Conservation (phyloP, 2,329 filamentous ascomycete genomes). For the Trichoderma arundinaceum region DNA sequence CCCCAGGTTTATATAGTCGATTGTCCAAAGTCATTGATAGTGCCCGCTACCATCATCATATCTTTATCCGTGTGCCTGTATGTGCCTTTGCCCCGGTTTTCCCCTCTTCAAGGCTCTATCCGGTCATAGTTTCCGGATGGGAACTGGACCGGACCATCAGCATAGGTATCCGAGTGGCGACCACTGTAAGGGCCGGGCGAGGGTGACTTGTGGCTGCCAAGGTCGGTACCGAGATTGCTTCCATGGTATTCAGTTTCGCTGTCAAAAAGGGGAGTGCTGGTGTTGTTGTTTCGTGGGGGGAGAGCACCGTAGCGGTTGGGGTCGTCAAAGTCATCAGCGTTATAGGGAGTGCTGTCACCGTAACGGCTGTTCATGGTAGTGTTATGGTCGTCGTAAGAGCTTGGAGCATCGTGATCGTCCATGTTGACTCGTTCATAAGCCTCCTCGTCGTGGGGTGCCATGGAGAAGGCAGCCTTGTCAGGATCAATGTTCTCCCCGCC, state of each 20-base stretch:
- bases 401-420: slow-evolving; percentile 57
- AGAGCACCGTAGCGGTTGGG: slow-evolving; percentile 49
- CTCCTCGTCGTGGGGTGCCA: slow-evolving; percentile 69
- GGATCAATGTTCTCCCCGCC: slow-evolving; percentile 63
- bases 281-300: slow-evolving; percentile 42
- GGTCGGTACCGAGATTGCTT: slow-evolving; percentile 33
- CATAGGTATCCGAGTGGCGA: slow-evolving; percentile 49
- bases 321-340: slow-evolving; percentile 48
- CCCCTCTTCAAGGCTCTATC: slow-evolving; percentile 40
- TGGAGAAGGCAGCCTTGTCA: slow-evolving; percentile 72
- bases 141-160: slow-evolving; percentile 59
- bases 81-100: background rate
- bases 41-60: slow-evolving; percentile 25
- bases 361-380: slow-evolving; percentile 41
- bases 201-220: slow-evolving; percentile 25
- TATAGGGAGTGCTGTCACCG: slow-evolving; percentile 48
- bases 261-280: slow-evolving; percentile 54
- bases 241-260: slow-evolving; percentile 56
- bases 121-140: slow-evolving; percentile 64
- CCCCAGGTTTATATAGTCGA: slow-evolving; percentile 33
- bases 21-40: slow-evolving; percentile 29
- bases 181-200: slow-evolving; percentile 41
- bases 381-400: slow-evolving; percentile 41
- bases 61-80: slow-evolving; percentile 11
- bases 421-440: slow-evolving; percentile 66